These are phyloP conservation scores for Lepidium aucheri DNA, from an alignment of 345 rosid species.

Conservation along the genomic window DNA sequence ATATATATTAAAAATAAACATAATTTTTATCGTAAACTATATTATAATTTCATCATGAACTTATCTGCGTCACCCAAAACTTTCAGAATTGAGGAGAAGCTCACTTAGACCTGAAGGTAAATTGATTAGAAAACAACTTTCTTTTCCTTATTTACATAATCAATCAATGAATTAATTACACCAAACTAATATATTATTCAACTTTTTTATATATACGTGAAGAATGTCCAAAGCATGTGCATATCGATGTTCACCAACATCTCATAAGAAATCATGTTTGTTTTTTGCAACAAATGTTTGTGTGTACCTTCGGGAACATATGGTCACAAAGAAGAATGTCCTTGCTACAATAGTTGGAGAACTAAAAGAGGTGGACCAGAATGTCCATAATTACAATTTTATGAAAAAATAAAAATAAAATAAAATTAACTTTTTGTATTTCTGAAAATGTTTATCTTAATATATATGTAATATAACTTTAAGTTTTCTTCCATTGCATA, in stretches of 20 bases:
- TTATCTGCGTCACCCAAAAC: too few species aligned
- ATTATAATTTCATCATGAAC: not conserved
- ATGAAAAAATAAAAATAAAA: not conserved
- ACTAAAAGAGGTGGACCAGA: slow-evolving; percentile 27
- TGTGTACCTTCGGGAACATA: slow-evolving; percentile 33
- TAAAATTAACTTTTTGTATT: not conserved
- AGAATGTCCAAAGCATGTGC: slow-evolving; percentile 24
- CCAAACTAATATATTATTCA: not conserved
- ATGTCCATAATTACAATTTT: slow-evolving; percentile 23
- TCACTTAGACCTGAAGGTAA: not conserved
- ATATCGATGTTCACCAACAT: slow-evolving; percentile 12
- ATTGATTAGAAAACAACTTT: not conserved
- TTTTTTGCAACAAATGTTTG: slow-evolving; percentile 26
- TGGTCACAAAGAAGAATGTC: slow-evolving; percentile 33
- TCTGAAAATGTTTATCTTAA: not conserved
- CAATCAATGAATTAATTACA: not conserved
- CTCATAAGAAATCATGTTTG: slow-evolving; percentile 11
- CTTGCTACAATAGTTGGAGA: slow-evolving; percentile 25
- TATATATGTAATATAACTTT: not conserved
- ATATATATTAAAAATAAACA: too few species aligned
- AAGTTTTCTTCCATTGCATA: not conserved
- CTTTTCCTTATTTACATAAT: not conserved
- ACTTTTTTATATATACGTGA: not conserved
- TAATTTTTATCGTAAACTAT: not conserved
- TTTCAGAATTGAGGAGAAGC: slow-evolving; percentile 10